Conservation (phyloP, 768 basidiomycete genomes). For the Phaffia australis region DNA sequence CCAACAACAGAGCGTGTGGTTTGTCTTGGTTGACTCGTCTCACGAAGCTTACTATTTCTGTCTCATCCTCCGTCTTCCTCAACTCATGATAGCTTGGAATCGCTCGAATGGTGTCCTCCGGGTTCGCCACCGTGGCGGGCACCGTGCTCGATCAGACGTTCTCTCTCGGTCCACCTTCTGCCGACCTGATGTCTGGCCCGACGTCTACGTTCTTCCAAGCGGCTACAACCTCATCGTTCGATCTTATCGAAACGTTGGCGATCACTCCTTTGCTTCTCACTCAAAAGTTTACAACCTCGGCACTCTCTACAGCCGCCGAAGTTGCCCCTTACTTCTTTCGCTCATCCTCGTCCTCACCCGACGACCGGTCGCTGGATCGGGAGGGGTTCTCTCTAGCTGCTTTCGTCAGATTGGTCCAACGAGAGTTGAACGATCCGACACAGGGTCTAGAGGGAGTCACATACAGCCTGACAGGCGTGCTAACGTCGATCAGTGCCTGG, state of each 20-base stretch:
- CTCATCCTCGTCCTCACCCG: constrained; percentile 55
- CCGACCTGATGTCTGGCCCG: neutral
- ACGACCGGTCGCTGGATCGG: no score
- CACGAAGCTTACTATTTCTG: neutral
- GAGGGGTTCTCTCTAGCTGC: constrained; percentile 58
- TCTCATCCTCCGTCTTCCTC: neutral
- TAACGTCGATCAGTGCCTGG: constrained; percentile 65
- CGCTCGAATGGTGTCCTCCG: constrained; percentile 21
- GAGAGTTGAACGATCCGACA: constrained; percentile 58
- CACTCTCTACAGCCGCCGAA: constrained; percentile 64
- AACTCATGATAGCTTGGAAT: no score
- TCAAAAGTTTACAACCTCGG: constrained; percentile 65
- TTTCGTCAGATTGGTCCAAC: constrained; percentile 66
- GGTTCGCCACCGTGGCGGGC: constrained; percentile 51
- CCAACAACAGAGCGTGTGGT: neutral
- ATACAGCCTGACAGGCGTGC: constrained; percentile 56
- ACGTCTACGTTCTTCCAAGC: constrained; percentile 4
- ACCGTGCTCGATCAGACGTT: constrained; percentile 52
- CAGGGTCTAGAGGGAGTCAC: constrained; percentile 45
- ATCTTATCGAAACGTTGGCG: constrained; percentile 55
- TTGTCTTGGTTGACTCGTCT: neutral
- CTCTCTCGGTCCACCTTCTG: neutral
- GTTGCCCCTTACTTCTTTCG: constrained; percentile 61
- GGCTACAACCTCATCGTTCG: neutral
- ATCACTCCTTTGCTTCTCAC: constrained; percentile 64